phyloP scores from a whole-genome alignment of 257 asterid species.

The Asclepias syriaca region DNA sequence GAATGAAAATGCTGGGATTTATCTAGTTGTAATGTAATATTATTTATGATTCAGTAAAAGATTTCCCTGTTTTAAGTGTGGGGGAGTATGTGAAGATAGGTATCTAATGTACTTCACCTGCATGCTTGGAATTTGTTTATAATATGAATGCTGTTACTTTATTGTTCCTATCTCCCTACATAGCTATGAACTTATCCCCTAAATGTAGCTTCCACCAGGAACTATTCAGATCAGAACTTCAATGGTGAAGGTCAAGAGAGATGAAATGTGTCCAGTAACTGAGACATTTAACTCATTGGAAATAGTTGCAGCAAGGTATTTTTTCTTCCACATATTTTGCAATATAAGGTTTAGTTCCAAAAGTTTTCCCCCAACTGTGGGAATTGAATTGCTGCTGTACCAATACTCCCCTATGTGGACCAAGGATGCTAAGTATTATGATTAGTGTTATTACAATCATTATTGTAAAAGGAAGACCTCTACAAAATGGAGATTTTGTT shows the following conservation, averaged over 20 bases:
- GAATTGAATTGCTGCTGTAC: no score
- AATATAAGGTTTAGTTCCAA: not conserved
- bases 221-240: conserved; percentile 77
- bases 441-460: no score
- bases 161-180: conserved; percentile 5
- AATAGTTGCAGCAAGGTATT: conserved; percentile 59
- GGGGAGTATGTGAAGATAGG: not conserved
- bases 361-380: not conserved
- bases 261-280: conserved; percentile 16
- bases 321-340: not conserved
- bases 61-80: not conserved
- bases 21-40: not conserved
- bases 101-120: not conserved
- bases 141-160: not conserved
- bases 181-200: conserved; percentile 3
- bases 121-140: conserved; percentile 1
- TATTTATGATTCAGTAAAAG: not conserved
- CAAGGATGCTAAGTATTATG: no score
- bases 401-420: no score
- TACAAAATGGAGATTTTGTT: no score
- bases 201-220: conserved; percentile 46
- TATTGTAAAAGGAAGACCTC: no score
- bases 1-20: not conserved
- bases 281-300: conserved; percentile 59
- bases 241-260: conserved; percentile 76